Evolutionary conservation across 768 basidiomycete genomes (phyloP).

Genomic region (Leccinellum albellum): DNA sequence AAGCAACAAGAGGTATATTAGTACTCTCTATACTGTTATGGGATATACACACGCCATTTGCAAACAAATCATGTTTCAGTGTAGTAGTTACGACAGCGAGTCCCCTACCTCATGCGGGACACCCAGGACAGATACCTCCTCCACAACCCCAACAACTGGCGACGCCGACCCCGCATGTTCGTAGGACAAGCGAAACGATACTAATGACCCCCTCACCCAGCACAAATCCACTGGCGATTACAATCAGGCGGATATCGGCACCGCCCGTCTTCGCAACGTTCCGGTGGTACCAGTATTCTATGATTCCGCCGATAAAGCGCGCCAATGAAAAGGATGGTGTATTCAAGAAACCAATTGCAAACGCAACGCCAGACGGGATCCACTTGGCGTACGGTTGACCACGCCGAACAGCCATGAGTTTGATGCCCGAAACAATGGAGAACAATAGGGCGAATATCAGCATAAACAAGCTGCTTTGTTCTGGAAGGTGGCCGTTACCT

Average conservation of each 20-base stretch:
- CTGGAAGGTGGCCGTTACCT: constrained; percentile 83
- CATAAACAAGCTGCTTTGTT: constrained; percentile 77
- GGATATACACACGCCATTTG: constrained; percentile 3
- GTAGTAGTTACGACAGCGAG: background rate
- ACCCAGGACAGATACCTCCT: constrained; percentile 69
- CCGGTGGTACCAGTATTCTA: constrained; percentile 68
- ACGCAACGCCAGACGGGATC: constrained; percentile 91
- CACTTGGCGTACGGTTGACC: constrained; percentile 59
- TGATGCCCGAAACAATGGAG: constrained; percentile 59
- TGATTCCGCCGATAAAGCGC: constrained; percentile 79
- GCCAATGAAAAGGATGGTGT: constrained; percentile 94
- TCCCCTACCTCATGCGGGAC: constrained; percentile 39
- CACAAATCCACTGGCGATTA: constrained; percentile 93
- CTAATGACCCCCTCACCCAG: constrained; percentile 92
- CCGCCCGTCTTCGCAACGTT: constrained; percentile 45
- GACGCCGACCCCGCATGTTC: constrained; percentile 69
- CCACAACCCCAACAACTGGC: constrained; percentile 86
- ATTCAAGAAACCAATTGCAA: constrained; percentile 94
- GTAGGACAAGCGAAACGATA: constrained; percentile 70
- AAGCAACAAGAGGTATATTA: background rate
- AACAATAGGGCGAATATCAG: constrained; percentile 69
- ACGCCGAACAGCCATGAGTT: constrained; percentile 52
- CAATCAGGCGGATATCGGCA: constrained; percentile 70
- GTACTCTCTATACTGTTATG: constrained; percentile 6
- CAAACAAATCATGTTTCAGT: background rate